Evolutionary conservation across 2,329 filamentous ascomycete species (phyloP), one percentile per base, ranked within the genome.

Genomic region (Hymenoscyphus infarciens): DNA sequence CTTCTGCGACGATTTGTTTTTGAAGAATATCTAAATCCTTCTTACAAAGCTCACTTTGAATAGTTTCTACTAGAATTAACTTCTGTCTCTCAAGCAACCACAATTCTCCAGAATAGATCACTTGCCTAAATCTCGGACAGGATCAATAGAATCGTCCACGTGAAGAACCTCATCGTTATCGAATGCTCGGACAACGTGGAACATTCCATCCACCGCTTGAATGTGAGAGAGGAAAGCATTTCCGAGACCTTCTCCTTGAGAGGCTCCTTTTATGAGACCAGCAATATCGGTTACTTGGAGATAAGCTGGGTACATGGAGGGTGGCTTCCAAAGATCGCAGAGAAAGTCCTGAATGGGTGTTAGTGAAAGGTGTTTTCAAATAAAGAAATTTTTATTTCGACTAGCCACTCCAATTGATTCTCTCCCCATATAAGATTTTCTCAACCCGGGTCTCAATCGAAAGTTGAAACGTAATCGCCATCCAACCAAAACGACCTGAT

Each of bases 221-320:
- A 80, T 80, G 64, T 80, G 77, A 15, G 77, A 78, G 15, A 80
- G 63, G 66, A 80, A 80, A 1, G 77, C 77, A 66, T 80, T 80
- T 66, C 78, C 78, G 27, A 80, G 75, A 56, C 78, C 78, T 60
- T 76, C 76, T 64, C 78, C 78, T 64, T 78, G 71, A 0, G 76
- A 78, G 59, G 78, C 78, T 62, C 78, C 78, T 71, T 75, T 78
- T 70, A 80, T 80, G 63, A 80, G 68, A 2, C 78, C 78, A 22
- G 78, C 78, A 65, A 80, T 80, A 61, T 80, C 78, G 27, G 78
- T 80, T 7, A 80, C 77, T 68, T 79, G 77, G 3, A 80, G 73
- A 63, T 75, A 63, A 15, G 78, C 76, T 2, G 78, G 77, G 67
- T 80, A 79, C 75, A 76, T 77, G 25, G 76, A 78, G 1, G 77